Evolutionary conservation across 441 rosid genomes (phyloP).

Genomic region (Gossypium trilobum): DNA sequence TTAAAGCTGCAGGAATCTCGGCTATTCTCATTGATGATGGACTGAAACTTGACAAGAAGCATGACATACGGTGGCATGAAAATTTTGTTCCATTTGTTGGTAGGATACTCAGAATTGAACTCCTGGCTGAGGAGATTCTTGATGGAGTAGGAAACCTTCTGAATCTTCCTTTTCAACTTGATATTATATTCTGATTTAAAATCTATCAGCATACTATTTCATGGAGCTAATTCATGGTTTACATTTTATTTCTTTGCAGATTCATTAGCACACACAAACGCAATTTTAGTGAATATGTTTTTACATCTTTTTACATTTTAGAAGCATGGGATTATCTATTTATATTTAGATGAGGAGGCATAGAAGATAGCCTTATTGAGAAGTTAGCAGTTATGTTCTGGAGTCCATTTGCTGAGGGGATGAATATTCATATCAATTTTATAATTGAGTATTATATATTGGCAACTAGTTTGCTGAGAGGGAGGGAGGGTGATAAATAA

Average conservation of each 20-base stretch:
- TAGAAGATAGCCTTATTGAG: neutral
- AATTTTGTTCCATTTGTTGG: conserved; percentile 56
- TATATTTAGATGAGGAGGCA: neutral
- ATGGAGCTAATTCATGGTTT: neutral
- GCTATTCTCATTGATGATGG: conserved; percentile 83
- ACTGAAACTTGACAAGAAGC: conserved; percentile 61
- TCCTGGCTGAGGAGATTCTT: conserved; percentile 70
- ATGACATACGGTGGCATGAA: conserved; percentile 59
- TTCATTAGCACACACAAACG: neutral
- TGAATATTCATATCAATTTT: neutral
- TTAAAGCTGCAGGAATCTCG: conserved; percentile 61
- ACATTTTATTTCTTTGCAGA: neutral
- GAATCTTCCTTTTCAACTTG: neutral
- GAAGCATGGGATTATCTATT: neutral
- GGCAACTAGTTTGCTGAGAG: neutral
- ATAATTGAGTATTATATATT: neutral
- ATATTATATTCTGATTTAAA: neutral
- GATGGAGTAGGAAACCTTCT: conserved; percentile 34
- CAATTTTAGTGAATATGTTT: neutral
- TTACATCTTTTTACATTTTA: neutral
- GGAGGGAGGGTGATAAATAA: neutral
- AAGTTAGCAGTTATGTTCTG: neutral
- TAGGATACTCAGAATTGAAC: conserved; percentile 70
- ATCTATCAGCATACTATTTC: neutral
- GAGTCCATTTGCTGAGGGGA: neutral